Evolutionary conservation across 495 filamentous ascomycete genomes (phyloP), one percentile per base, ranked within the genome.

Genomic region (Astrothelium subdiscretum): DNA sequence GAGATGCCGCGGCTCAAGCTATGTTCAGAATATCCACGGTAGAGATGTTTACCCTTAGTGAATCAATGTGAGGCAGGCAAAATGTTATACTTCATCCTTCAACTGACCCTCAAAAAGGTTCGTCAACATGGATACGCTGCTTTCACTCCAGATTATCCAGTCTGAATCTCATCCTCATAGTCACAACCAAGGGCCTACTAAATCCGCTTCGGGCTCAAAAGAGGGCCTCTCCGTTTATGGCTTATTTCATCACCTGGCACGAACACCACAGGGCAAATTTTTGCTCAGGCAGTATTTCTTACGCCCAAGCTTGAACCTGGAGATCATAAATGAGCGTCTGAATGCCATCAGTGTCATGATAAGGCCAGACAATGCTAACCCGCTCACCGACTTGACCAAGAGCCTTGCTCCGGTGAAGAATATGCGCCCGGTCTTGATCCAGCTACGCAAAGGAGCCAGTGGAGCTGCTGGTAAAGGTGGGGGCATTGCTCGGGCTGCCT

Each of bases 221-320:
- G 91, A 97, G 71, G 87, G 85, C 8, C 80, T 97, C n/a, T 96
- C 92, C 1, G 74, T 98, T 1, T 95, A 88, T 65, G 94, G 91
- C 3, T 77, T 95, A 13, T 91, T 95, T 64, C 83, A 87, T 48
- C 80, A 86, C 42, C 77, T 92, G 62, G 88, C 95, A 44, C 82
- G 80, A 32, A 96, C 90, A 1, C 85, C 90, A 5, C 89, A 96
- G 67, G 94, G 95, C 1, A 90, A 86, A 67, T 71, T 76, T 27
- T 83, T 81, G 57, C 79, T 98, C 3, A 85, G 89, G 24, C 87
- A 91, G 67, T 88, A 89, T 66, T 95, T 98, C 65, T 79, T 97
- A 32, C 85, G 88, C 0, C 94, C 94, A 32, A 95, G 81, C 54
- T 77, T 84, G 32, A 79, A 91, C 59, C 66, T 89, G 2, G 72